Base-by-base conservation (phyloP, 106 monocot species). In the Apostasia shenzhenica region DNA sequence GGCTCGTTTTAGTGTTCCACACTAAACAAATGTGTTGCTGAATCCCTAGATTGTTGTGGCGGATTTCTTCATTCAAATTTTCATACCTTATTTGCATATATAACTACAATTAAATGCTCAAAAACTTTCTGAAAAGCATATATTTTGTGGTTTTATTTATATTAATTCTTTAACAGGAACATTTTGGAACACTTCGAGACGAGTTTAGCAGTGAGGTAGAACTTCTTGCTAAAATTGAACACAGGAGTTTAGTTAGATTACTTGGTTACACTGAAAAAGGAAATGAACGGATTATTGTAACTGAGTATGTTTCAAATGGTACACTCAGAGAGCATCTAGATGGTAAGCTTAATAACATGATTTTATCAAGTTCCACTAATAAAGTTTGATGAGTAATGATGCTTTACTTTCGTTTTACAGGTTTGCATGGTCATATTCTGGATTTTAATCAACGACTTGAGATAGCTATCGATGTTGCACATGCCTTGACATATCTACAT, bases 401-500 rank as follows among this genome's bases (percentile, higher is more conserved):
- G 8, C 47, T 70, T 13, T 43, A 38, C 8, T 44, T 64, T 45
- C 42, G 5, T 48, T 45, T 73, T n/a, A 39, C 78, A 94, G 94
- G 90, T 75, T 66, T 69, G 47, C 66, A 72, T 70, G 87, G 86
- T 38, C 72, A 74, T 56, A 72, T 84, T 61, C 61, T 94, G 61
- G 81, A 90, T 72, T 94, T 94, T 54, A 81, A 63, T 75, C 90
- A 94, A 60, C 71, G 94, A 14, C 68, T 90, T 37, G 87, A 90
- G 74, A 83, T 94, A 69, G 80, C 94, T 3, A 94, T 90, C 41
- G 94, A 90, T 66, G 83, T 94, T 76, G 90, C 94, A 45, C 94
- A 90, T 88, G 94, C 78, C 2, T 70, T 94, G 59, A 90, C 94
- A 37, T 90, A 94, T 77, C 87, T 94, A 47, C 94, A 94, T 85